These are phyloP conservation scores for Leccinum pellstonianum DNA, from an alignment of 768 basidiomycete genomes.

Conservation along the genomic window DNA sequence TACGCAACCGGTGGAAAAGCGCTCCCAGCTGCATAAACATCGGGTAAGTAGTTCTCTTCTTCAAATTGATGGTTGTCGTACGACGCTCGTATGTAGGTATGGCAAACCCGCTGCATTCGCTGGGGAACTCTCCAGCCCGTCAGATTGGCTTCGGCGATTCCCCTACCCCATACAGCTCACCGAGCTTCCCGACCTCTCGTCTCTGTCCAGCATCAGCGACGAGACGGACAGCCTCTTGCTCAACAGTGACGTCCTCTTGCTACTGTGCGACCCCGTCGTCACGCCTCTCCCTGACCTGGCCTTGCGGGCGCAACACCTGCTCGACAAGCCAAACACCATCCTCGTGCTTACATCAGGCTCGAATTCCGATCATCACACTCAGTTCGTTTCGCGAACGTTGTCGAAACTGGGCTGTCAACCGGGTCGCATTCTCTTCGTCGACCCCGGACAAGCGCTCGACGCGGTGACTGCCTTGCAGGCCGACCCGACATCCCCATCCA, in stretches of 20 bases:
- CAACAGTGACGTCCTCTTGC: slow-evolving; percentile 60
- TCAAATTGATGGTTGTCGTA: not conserved
- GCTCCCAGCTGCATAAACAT: slow-evolving; percentile 24
- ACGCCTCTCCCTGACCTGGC: slow-evolving; percentile 44
- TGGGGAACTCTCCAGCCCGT: slow-evolving; percentile 41
- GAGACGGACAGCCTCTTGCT: slow-evolving; percentile 22
- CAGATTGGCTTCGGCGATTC: slow-evolving; percentile 58
- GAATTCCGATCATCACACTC: slow-evolving; percentile 12
- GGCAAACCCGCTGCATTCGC: slow-evolving; percentile 21
- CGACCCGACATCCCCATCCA: slow-evolving; percentile 43
- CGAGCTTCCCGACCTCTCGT: slow-evolving; percentile 34
- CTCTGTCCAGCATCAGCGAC: slow-evolving; percentile 16
- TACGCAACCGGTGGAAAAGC: slow-evolving; percentile 52
- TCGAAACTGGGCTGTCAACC: slow-evolving; percentile 27
- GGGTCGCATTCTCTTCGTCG: slow-evolving; percentile 44
- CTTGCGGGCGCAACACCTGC: slow-evolving; percentile 24
- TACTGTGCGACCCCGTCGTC: slow-evolving; percentile 61
- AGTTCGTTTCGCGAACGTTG: slow-evolving; percentile 22
- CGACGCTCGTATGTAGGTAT: slow-evolving; percentile 16
- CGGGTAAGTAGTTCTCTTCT: slow-evolving; percentile 22
- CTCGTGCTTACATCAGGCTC: slow-evolving; percentile 40
- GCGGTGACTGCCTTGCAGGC: slow-evolving; percentile 51
- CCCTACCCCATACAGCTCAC: slow-evolving; percentile 47
- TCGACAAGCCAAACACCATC: slow-evolving; percentile 41
- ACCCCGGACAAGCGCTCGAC: slow-evolving; percentile 56